These are phyloP conservation scores for Xerocomus alliaceus DNA, from an alignment of 1,284 basidiomycete genomes.

Conservation along the genomic window DNA sequence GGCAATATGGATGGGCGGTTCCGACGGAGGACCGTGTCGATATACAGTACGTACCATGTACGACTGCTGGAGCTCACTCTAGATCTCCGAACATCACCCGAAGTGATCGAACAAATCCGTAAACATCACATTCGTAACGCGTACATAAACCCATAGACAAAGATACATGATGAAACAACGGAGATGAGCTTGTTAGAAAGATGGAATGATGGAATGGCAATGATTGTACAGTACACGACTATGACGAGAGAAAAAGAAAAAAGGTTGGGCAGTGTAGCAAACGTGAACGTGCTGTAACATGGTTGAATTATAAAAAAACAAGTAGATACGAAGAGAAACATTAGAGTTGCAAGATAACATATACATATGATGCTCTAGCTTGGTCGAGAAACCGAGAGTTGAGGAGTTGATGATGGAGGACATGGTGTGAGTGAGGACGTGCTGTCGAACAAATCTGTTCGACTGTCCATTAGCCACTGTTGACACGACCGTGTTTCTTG, in stretches of 20 bases:
- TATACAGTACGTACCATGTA: not conserved
- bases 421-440: too few relatives aligned
- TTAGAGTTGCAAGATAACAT: not conserved
- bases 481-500: constrained; percentile 30
- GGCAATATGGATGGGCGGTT: not conserved
- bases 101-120: not conserved
- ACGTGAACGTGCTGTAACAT: not conserved
- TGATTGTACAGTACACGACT: not conserved
- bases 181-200: too few relatives aligned
- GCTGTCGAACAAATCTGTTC: not conserved
- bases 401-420: not conserved
- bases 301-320: not conserved
- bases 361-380: constrained; percentile 4
- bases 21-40: not conserved
- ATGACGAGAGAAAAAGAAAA: not conserved
- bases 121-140: not conserved
- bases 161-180: not conserved
- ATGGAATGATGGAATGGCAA: not conserved
- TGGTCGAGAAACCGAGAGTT: not conserved
- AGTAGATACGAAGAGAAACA: not conserved
- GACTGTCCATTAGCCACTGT: constrained; percentile 16
- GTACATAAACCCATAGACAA: constrained; percentile 4
- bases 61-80: not conserved
- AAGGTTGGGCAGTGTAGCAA: not conserved
- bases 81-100: not conserved